Conservation (phyloP, 257 asterid genomes). For the Capsicum chinense region DNA sequence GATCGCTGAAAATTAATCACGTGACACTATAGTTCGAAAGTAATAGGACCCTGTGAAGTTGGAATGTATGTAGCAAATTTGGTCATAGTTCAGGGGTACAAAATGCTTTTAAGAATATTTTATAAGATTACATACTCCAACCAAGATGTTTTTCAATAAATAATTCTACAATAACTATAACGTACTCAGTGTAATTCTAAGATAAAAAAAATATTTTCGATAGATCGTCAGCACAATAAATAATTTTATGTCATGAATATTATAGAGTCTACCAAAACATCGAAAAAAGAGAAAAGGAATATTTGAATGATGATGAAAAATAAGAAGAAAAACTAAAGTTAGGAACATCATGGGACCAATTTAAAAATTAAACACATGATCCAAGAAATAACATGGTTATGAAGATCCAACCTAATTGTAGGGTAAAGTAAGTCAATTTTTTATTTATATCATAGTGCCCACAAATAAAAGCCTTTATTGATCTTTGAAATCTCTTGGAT, state of each 20-base stretch:
- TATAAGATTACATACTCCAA: not conserved
- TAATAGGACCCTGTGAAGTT: too few species aligned
- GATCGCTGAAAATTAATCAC: not conserved
- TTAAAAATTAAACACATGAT: constrained; percentile 72
- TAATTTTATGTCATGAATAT: not conserved
- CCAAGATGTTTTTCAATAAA: not conserved
- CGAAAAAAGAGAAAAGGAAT: not conserved
- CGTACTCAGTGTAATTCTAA: too few species aligned
- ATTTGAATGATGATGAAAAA: constrained; percentile 4
- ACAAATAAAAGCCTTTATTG: not conserved
- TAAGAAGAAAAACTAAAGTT: constrained; percentile 31
- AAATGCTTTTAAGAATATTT: not conserved
- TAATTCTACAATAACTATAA: too few species aligned
- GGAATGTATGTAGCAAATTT: too few species aligned
- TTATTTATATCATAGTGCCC: not conserved
- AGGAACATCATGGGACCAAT: constrained; percentile 67
- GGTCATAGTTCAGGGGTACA: too few species aligned
- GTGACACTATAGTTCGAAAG: not conserved
- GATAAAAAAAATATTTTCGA: too few species aligned
- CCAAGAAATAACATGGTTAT: constrained; percentile 49
- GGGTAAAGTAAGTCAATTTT: not conserved
- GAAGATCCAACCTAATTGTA: not conserved
- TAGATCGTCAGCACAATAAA: not conserved
- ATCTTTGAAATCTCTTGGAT: constrained; percentile 10
- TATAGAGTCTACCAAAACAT: not conserved